A percentile compares a stretch with the other conserved stretches of the same genome.
These are phyloP conservation scores for Scedosporium apiospermum DNA, from an alignment of 2,329 filamentous ascomycete species.

Conservation along the genomic window DNA sequence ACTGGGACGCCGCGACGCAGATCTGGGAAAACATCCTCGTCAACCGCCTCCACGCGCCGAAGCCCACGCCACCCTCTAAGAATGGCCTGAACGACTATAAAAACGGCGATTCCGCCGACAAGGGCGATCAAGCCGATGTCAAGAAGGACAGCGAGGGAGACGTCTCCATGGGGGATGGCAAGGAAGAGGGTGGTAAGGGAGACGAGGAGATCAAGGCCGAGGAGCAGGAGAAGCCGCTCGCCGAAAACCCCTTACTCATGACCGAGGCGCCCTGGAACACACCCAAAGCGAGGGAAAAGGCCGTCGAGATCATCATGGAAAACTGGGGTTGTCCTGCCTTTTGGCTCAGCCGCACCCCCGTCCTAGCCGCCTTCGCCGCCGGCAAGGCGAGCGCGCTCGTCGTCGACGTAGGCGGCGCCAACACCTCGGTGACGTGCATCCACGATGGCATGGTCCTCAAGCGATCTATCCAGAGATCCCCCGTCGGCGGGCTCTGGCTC, in stretches of 20 bases:
- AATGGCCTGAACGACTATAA: conserved; percentile 65
- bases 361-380: conserved; percentile 82
- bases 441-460: conserved; percentile 93
- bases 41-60: conserved; percentile 68
- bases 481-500: conserved; percentile 80
- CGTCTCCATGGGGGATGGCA: conserved; percentile 43
- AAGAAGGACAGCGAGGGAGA: conserved; percentile 52
- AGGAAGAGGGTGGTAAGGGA: background rate
- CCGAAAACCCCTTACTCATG: conserved; percentile 85
- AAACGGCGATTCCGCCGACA: conserved; percentile 29
- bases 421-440: conserved; percentile 80
- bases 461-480: conserved; percentile 78
- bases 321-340: conserved; percentile 93
- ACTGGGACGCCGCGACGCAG: conserved; percentile 86
- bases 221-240: conserved; percentile 64
- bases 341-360: conserved; percentile 81
- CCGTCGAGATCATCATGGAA: conserved; percentile 94
- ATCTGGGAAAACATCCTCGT: conserved; percentile 92
- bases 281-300: conserved; percentile 80
- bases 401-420: conserved; percentile 82
- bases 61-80: conserved; percentile 57
- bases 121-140: conserved; percentile 1
- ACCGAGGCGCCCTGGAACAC: conserved; percentile 93
- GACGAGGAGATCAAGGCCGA: conserved; percentile 18
- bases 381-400: conserved; percentile 91